Conservation (phyloP, 2,329 filamentous ascomycete species). For the Amylocarpus encephaloides region DNA sequence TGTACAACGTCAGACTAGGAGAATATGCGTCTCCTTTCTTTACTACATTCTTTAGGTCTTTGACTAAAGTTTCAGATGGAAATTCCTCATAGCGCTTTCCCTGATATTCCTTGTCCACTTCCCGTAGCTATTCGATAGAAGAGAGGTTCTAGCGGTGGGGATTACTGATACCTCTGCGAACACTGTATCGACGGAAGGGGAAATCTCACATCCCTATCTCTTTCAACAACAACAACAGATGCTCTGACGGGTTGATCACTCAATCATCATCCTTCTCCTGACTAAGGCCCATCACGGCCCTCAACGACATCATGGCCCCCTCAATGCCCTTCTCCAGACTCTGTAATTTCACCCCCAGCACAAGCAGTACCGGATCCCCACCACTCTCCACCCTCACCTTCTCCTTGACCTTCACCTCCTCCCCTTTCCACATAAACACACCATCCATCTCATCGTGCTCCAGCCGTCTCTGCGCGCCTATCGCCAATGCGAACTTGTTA, state of each 20-base stretch:
- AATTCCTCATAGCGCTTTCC: too few species aligned
- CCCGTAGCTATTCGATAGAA: too few species aligned
- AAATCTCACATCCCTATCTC: too few species aligned
- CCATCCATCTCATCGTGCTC: conserved; percentile 77
- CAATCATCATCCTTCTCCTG: conserved; percentile 2
- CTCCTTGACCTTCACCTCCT: conserved; percentile 78
- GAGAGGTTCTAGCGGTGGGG: too few species aligned
- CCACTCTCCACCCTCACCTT: conserved; percentile 71
- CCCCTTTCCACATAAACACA: conserved; percentile 58
- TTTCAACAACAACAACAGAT: too few species aligned
- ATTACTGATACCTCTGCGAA: too few species aligned
- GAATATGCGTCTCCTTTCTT: too few species aligned
- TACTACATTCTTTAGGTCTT: too few species aligned
- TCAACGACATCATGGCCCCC: conserved; percentile 64
- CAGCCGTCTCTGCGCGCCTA: conserved; percentile 55
- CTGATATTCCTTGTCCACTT: too few species aligned
- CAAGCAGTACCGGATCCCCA: conserved; percentile 80
- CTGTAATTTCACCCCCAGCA: conserved; percentile 74
- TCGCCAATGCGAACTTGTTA: conserved; percentile 65
- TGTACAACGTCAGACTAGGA: too few species aligned
- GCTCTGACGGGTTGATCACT: background rate
- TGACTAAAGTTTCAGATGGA: too few species aligned
- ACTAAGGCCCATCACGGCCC: conserved; percentile 62
- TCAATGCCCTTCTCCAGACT: conserved; percentile 69
- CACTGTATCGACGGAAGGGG: too few species aligned